phyloP scores from a whole-genome alignment of 805 yeast species.

The Pichia membranifaciens region DNA sequence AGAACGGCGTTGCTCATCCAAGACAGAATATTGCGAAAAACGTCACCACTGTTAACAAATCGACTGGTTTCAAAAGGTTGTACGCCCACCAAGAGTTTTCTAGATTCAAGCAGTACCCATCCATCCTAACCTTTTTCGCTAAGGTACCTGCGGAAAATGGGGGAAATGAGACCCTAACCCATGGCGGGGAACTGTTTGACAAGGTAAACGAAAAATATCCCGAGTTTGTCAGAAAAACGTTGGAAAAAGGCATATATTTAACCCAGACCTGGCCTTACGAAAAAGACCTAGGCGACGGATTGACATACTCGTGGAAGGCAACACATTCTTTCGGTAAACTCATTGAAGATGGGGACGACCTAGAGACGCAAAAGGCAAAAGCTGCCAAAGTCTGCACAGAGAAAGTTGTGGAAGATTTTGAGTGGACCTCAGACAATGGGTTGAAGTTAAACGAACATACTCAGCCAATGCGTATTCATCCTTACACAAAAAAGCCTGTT shows the following conservation, averaged over 20 bases:
- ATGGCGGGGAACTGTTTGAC: conserved; percentile 23
- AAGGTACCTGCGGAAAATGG: conserved; percentile 14
- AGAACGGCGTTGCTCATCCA: conserved; percentile 17
- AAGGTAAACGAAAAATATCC: conserved; percentile 19
- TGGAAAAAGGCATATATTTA: conserved; percentile 11
- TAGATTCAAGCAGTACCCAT: conserved; percentile 20
- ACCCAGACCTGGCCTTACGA: conserved; percentile 1
- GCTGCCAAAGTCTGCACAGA: conserved; percentile 6
- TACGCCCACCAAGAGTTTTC: conserved; percentile 25
- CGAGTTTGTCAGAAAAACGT: conserved; percentile 18
- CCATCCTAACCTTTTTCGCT: conserved; percentile 22
- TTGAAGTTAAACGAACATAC: conserved; percentile 10
- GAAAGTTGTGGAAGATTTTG: conserved; percentile 8
- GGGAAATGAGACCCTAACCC: conserved; percentile 22
- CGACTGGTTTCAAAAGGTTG: conserved; percentile 13
- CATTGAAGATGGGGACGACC: conserved; percentile 9
- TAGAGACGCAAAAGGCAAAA: conserved; percentile 7
- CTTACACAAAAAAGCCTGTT: conserved; percentile 15
- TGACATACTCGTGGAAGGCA: conserved; percentile 6
- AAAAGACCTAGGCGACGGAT: background rate
- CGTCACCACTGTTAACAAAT: conserved; percentile 18
- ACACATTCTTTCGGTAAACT: conserved; percentile 8
- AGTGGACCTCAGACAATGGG: conserved; percentile 7
- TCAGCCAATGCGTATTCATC: conserved; percentile 9
- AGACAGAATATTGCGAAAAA: conserved; percentile 12